phyloP scores from a whole-genome alignment of 805 yeast genomes.

The Kuraishia capsulata region DNA sequence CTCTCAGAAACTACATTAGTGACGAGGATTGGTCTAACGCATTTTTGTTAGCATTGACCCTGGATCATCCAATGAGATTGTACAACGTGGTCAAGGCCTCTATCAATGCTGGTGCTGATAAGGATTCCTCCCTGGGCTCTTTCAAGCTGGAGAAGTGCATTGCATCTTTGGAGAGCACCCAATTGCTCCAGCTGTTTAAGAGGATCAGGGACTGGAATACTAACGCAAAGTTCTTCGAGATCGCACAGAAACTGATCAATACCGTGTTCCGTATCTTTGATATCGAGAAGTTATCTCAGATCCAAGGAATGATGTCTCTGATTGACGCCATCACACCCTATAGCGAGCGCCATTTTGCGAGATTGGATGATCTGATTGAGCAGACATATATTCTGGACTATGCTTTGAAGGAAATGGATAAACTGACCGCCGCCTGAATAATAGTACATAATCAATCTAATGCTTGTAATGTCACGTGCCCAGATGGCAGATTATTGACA shows the following conservation, averaged over 20 bases:
- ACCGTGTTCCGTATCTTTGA: constrained; percentile 50
- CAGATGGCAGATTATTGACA: no score
- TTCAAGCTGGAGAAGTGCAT: constrained; percentile 56
- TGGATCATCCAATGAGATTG: constrained; percentile 86
- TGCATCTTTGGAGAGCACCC: constrained; percentile 45
- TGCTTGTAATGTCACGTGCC: no score
- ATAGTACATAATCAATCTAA: no score
- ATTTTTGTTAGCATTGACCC: constrained; percentile 70
- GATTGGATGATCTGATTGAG: constrained; percentile 76
- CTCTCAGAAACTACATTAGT: constrained; percentile 63
- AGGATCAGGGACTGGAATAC: constrained; percentile 94
- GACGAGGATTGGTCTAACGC: constrained; percentile 83
- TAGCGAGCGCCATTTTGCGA: constrained; percentile 71
- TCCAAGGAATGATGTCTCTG: constrained; percentile 57
- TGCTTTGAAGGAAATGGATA: constrained; percentile 70
- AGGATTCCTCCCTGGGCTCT: constrained; percentile 44
- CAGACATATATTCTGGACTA: constrained; percentile 82
- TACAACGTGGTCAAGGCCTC: constrained; percentile 67
- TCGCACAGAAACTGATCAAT: constrained; percentile 70
- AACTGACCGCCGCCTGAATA: constrained; percentile 15
- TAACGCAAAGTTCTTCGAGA: constrained; percentile 67
- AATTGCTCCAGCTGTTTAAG: constrained; percentile 51
- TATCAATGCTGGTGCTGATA: constrained; percentile 39
- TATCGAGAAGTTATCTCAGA: constrained; percentile 47
- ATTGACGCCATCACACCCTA: constrained; percentile 81